Conservation (phyloP, 306 rosid species). For the Chamaecrista fasciculata region DNA sequence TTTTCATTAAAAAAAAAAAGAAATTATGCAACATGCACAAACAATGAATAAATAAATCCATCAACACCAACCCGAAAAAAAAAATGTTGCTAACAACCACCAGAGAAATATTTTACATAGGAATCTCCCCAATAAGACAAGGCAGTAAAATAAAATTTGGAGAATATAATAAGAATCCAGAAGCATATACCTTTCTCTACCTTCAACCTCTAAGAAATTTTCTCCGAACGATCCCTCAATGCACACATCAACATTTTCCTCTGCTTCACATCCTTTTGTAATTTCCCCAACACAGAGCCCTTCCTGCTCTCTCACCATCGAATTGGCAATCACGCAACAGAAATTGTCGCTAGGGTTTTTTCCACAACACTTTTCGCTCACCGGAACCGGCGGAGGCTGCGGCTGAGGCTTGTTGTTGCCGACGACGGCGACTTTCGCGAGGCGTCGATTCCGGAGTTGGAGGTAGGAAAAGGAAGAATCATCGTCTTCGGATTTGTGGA, state of each 20-base stretch:
- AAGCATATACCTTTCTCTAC: conserved; percentile 52
- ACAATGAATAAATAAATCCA: not conserved
- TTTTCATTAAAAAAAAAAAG: not conserved
- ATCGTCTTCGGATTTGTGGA: conserved; percentile 29
- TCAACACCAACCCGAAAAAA: not conserved
- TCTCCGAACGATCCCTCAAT: conserved; percentile 62
- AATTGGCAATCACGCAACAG: conserved; percentile 3
- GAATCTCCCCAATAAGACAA: not conserved
- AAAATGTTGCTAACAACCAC: not conserved
- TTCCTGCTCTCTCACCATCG: conserved; percentile 28
- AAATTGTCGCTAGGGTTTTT: conserved; percentile 12
- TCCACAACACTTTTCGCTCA: conserved; percentile 21
- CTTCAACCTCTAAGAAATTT: conserved; percentile 50
- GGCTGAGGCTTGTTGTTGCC: conserved; percentile 12
- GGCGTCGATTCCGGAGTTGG: conserved; percentile 87
- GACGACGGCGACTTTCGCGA: conserved; percentile 44
- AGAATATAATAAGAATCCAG: not conserved
- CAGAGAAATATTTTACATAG: not conserved
- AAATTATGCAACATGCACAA: not conserved
- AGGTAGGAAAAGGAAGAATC: conserved; percentile 55
- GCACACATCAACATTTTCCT: conserved; percentile 33
- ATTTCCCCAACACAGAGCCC: conserved; percentile 1
- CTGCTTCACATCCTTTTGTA: conserved; percentile 21
- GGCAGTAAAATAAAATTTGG: not conserved
- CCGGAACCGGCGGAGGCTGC: conserved; percentile 16